Conservation (phyloP, 257 asterid genomes). For the Solanum dulcamara region DNA sequence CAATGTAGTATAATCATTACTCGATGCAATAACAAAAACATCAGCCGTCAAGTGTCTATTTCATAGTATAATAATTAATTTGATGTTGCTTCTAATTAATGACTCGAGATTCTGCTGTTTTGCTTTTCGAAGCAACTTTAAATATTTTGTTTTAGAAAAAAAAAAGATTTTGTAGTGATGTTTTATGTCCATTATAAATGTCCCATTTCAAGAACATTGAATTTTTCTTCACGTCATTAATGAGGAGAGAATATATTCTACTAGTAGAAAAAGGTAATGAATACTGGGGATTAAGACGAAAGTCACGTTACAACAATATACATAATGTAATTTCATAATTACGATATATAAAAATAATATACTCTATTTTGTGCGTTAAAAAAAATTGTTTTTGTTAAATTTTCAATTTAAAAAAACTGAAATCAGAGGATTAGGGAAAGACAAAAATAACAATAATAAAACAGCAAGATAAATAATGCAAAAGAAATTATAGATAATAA, state of each 20-base stretch:
- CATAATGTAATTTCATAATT: no score
- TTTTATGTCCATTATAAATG: neutral
- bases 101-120: slow-evolving; percentile 1
- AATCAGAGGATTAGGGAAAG: neutral
- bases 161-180: neutral
- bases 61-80: neutral
- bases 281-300: neutral
- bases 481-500: neutral
- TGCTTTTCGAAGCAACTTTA: neutral
- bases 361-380: no score
- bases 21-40: neutral
- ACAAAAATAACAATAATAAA: neutral
- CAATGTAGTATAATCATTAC: neutral
- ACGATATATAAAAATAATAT: no score
- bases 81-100: neutral
- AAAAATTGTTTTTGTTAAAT: no score
- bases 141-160: neutral
- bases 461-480: neutral
- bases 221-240: neutral
- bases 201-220: neutral
- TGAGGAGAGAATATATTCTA: neutral
- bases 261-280: neutral
- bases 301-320: neutral
- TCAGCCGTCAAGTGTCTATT: neutral
- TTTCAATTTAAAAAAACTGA: neutral